Percentiles rank a stretch among this genome's conserved stretches.
Conservation (phyloP, 2,329 filamentous ascomycete species). For the Fusarium fracticaudum region DNA sequence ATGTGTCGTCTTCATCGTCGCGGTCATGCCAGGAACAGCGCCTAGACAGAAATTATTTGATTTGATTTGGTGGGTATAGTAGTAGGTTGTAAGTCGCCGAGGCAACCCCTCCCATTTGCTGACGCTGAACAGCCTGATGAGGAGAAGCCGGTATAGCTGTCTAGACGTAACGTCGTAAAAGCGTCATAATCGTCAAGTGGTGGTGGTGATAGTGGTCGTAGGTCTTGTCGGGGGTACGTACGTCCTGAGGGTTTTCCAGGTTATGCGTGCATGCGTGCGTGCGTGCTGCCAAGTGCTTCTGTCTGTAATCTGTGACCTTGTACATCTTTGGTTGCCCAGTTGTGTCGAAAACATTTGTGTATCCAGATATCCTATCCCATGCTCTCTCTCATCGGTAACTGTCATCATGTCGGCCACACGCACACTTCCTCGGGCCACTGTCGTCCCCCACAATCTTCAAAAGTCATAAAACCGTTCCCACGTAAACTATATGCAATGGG, state of each 20-base stretch:
- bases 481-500: constrained; percentile 45
- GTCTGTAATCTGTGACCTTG: constrained; percentile 44
- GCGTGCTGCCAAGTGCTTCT: constrained; percentile 39
- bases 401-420: constrained; percentile 48
- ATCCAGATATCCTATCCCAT: constrained; percentile 53
- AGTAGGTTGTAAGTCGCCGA: constrained; percentile 51
- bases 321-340: constrained; percentile 52
- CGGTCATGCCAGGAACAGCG: constrained; percentile 47
- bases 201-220: constrained; percentile 51
- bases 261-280: constrained; percentile 34
- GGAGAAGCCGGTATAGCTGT: constrained; percentile 52
- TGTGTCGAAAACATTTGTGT: constrained; percentile 51
- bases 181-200: constrained; percentile 58
- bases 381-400: constrained; percentile 49
- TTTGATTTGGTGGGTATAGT: constrained; percentile 49
- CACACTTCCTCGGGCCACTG: constrained; percentile 11
- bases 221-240: constrained; percentile 48
- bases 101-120: constrained; percentile 46
- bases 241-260: constrained; percentile 45
- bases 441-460: constrained; percentile 32
- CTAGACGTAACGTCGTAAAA: constrained; percentile 60
- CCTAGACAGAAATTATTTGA: constrained; percentile 52
- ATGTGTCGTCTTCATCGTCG: constrained; percentile 44
- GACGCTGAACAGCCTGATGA: constrained; percentile 44
- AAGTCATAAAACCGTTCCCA: constrained; percentile 44